Percentiles rank a stretch among this genome's conserved stretches.
phyloP scores from a whole-genome alignment of 2,329 filamentous ascomycete species.

The Pyrenochaeta sp. region DNA sequence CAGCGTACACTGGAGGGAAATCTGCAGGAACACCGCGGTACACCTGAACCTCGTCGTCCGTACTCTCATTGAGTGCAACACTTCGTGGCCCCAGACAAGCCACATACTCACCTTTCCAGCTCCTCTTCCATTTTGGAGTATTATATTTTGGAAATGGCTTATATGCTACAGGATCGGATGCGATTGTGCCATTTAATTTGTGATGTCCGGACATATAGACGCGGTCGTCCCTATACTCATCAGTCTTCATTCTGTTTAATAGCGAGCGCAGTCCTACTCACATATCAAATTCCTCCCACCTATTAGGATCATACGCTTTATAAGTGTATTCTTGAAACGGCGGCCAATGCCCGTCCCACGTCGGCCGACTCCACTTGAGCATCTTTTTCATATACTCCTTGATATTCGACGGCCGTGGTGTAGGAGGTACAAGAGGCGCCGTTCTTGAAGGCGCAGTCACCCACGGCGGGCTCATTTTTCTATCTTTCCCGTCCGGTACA shows the following conservation, averaged over 20 bases:
- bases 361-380: constrained; percentile 53
- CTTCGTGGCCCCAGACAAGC: constrained; percentile 70
- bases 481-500: constrained; percentile 6
- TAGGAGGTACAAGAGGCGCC: constrained; percentile 22
- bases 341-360: constrained; percentile 54
- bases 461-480: constrained; percentile 35
- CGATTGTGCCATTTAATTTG: constrained; percentile 33
- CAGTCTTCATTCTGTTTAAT: not conserved
- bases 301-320: constrained; percentile 57
- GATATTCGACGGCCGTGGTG: constrained; percentile 30
- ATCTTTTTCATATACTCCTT: constrained; percentile 53
- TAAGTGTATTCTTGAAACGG: constrained; percentile 54
- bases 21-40: constrained; percentile 63
- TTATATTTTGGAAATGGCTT: constrained; percentile 78
- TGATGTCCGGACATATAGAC: constrained; percentile 50
- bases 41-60: constrained; percentile 71
- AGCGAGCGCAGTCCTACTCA: constrained; percentile 14
- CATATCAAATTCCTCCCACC: constrained; percentile 57
- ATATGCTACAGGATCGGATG: constrained; percentile 64
- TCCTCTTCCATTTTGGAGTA: constrained; percentile 65
- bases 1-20: constrained; percentile 49
- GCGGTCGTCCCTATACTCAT: constrained; percentile 46
- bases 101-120: constrained; percentile 66
- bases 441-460: constrained; percentile 27
- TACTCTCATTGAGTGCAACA: constrained; percentile 60